These are phyloP conservation scores for Ogataea thermomethanolica DNA, from an alignment of 805 yeast genomes.

Conservation along the genomic window DNA sequence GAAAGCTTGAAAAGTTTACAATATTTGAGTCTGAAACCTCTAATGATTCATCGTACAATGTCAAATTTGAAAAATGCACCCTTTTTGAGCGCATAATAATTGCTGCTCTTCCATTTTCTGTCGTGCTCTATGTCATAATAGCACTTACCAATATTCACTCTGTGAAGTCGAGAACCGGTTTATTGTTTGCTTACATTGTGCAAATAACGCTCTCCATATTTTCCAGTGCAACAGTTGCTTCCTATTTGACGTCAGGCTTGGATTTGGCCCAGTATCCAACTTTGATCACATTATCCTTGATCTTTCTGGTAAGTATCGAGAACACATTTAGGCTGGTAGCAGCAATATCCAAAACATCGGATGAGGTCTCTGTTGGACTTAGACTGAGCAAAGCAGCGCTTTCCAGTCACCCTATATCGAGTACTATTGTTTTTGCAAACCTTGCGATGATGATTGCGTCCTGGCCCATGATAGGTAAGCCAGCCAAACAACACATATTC, in stretches of 20 bases:
- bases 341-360: constrained; percentile 38
- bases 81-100: constrained; percentile 22
- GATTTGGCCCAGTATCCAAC: constrained; percentile 38
- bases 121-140: constrained; percentile 27
- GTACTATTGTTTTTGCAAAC: constrained; percentile 31
- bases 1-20: constrained; percentile 3
- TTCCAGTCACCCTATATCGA: constrained; percentile 37
- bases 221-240: constrained; percentile 42
- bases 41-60: constrained; percentile 17
- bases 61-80: constrained; percentile 10
- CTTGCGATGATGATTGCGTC: constrained; percentile 21
- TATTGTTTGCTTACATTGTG: constrained; percentile 41
- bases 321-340: constrained; percentile 45
- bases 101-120: constrained; percentile 19
- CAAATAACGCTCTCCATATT: constrained; percentile 38
- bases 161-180: constrained; percentile 45
- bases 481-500: constrained; percentile 39
- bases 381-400: constrained; percentile 38
- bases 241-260: constrained; percentile 33
- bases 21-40: constrained; percentile 4
- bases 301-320: constrained; percentile 43
- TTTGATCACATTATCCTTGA: constrained; percentile 39
- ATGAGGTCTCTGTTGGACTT: constrained; percentile 39
- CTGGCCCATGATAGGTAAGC: constrained; percentile 27
- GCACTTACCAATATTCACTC: constrained; percentile 40